Percentiles rank a stretch among this genome's conserved stretches.
phyloP scores from a whole-genome alignment of 1,139 yeast genomes.

The Yamadazyma jaroonii region DNA sequence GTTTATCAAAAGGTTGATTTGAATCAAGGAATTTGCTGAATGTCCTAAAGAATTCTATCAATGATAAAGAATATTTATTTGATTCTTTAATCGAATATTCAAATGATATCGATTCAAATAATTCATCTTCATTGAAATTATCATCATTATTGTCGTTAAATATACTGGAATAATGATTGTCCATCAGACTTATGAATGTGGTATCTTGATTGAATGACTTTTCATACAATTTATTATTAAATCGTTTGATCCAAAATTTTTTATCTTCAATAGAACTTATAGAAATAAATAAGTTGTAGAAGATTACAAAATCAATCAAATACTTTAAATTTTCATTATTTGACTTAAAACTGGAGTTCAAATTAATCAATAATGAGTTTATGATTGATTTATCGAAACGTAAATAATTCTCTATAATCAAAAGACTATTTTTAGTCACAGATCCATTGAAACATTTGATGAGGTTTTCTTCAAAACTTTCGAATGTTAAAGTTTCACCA shows the following conservation, averaged over 20 bases:
- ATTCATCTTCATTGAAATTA: slow-evolving; percentile 7
- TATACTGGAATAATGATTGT: slow-evolving; percentile 19
- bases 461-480: slow-evolving; percentile 12
- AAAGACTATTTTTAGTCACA: slow-evolving; percentile 7
- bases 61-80: slow-evolving; percentile 8
- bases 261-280: slow-evolving; percentile 19
- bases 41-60: slow-evolving; percentile 9
- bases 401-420: slow-evolving; percentile 10
- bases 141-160: slow-evolving; percentile 14
- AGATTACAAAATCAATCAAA: slow-evolving; percentile 26
- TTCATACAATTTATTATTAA: slow-evolving; percentile 2
- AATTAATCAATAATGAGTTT: slow-evolving; percentile 7
- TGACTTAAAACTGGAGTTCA: slow-evolving; percentile 18
- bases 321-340: slow-evolving; percentile 28
- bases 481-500: slow-evolving; percentile 6
- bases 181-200: slow-evolving; percentile 13
- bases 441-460: slow-evolving; percentile 13
- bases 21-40: slow-evolving; percentile 2
- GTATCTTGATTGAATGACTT: slow-evolving; percentile 3
- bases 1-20: slow-evolving; percentile 9
- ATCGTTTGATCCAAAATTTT: slow-evolving; percentile 22
- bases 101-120: slow-evolving; percentile 12
- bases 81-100: slow-evolving; percentile 14
- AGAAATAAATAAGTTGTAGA: slow-evolving; percentile 18
- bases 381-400: slow-evolving; percentile 7